These are phyloP conservation scores for Periconia sp. DNA, from an alignment of 2,329 filamentous ascomycete species.

Conservation along the genomic window DNA sequence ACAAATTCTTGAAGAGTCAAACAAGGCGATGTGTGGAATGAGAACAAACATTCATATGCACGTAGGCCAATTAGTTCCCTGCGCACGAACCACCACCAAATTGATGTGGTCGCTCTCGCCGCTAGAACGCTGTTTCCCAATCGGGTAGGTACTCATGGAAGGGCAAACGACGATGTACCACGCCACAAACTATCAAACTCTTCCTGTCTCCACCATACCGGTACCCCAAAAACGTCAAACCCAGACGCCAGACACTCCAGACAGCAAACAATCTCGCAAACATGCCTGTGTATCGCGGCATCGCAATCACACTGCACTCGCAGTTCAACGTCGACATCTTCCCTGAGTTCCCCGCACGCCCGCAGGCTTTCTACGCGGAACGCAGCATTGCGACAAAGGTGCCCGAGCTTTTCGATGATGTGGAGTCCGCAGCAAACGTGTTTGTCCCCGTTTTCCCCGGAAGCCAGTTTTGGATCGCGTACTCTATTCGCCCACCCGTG, in stretches of 20 bases:
- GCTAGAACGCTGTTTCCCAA: too few relatives aligned
- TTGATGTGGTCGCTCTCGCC: too few relatives aligned
- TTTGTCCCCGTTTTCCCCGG: conserved; percentile 39
- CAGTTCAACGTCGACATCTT: conserved; percentile 44
- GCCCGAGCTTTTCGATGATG: conserved; percentile 20
- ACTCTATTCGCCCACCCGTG: conserved; percentile 35
- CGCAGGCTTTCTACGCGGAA: conserved; percentile 15
- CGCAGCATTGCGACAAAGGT: conserved; percentile 7
- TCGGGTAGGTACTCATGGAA: too few relatives aligned
- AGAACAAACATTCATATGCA: too few relatives aligned
- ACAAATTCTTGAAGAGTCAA: too few relatives aligned
- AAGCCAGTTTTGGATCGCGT: conserved; percentile 49
- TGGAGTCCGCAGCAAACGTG: conserved; percentile 34
- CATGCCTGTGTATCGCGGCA: conserved; percentile 41
- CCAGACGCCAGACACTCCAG: background rate
- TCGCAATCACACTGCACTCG: conserved; percentile 44
- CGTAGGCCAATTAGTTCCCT: too few relatives aligned
- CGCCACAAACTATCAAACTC: background rate
- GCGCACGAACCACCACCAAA: too few relatives aligned
- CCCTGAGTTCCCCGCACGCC: conserved; percentile 41
- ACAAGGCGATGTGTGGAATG: too few relatives aligned
- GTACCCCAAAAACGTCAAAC: background rate
- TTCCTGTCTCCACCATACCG: background rate
- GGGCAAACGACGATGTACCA: too few relatives aligned
- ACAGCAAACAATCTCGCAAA: background rate